phyloP scores from a whole-genome alignment of 1,139 yeast species.

The Diutina sp. region DNA sequence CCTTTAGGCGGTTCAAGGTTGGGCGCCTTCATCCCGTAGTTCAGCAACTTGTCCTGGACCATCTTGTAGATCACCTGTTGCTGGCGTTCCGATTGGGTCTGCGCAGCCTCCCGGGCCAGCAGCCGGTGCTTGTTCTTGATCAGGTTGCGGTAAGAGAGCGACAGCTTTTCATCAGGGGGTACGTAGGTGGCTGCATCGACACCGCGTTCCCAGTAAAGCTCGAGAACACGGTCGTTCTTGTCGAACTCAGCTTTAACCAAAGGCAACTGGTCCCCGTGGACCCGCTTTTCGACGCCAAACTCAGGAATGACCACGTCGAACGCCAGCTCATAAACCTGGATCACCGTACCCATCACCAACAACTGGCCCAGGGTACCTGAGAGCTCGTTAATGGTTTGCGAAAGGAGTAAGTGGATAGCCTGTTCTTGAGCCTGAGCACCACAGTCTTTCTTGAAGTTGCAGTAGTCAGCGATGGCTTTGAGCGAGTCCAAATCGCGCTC shows the following conservation, averaged over 20 bases:
- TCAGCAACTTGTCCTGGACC: conserved; percentile 29
- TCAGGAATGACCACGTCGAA: conserved; percentile 92
- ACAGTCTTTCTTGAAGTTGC: conserved; percentile 92
- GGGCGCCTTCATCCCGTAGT: conserved; percentile 43
- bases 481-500: conserved; percentile 55
- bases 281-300: conserved; percentile 93
- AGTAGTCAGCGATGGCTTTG: conserved; percentile 77
- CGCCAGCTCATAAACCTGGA: conserved; percentile 91
- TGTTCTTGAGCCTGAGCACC: conserved; percentile 92
- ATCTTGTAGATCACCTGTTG: conserved; percentile 11
- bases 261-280: conserved; percentile 95
- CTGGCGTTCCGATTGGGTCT: conserved; percentile 30
- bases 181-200: conserved; percentile 83
- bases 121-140: conserved; percentile 71
- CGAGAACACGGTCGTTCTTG: conserved; percentile 52
- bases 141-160: conserved; percentile 63
- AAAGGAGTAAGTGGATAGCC: conserved; percentile 74
- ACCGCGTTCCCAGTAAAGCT: conserved; percentile 85
- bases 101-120: conserved; percentile 60
- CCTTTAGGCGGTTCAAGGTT: conserved; percentile 13
- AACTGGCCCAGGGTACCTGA: conserved; percentile 70
- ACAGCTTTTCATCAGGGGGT: conserved; percentile 77
- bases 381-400: conserved; percentile 75
- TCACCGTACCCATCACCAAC: conserved; percentile 73
- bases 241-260: conserved; percentile 87